Evolutionary conservation across 768 basidiomycete species (phyloP), one percentile per base, ranked within the genome.

Genomic region (Suillus subalutaceus): DNA sequence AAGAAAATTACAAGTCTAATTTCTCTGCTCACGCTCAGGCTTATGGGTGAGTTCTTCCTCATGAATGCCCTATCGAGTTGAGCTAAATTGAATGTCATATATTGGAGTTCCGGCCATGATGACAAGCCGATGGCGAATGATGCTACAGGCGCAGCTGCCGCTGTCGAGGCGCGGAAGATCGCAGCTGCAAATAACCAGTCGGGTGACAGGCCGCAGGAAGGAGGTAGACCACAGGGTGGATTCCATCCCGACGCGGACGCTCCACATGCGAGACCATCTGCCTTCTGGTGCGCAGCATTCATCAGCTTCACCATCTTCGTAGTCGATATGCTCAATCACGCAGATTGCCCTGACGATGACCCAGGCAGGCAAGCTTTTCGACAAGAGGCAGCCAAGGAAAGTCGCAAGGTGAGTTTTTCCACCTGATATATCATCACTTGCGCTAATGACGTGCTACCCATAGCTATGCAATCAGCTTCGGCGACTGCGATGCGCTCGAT

Each of bases 381-480:
- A n/a, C n/a, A n/a, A n/a, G n/a, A n/a, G n/a, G n/a, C n/a, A n/a
- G n/a, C n/a, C n/a, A n/a, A n/a, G n/a, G n/a, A n/a, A n/a, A n/a
- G n/a, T n/a, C n/a, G n/a, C n/a, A n/a, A n/a, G n/a, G n/a, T n/a
- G n/a, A n/a, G n/a, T n/a, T n/a, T n/a, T n/a, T n/a, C n/a, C n/a
- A n/a, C n/a, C n/a, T n/a, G n/a, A n/a, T n/a, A n/a, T n/a, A n/a
- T n/a, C n/a, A n/a, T n/a, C 1, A 7, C 38, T 43, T 53, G 23
- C n/a, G 16, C 38, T 55, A 23, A 53, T 30, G 32, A 48, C 23
- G 26, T 30, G 6, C 15, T 16, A 44, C 16, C 37, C 6, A 40
- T 37, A 77, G 75, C 75, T 30, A 77, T 78, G 75, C 75, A 77
- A 62, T 69, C 77, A 0, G 75, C 75, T 26, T 73, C 75, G 37